Evolutionary conservation across 345 rosid species (phyloP), one percentile per base, ranked within the genome.

Genomic region (Hevea brasiliensis): DNA sequence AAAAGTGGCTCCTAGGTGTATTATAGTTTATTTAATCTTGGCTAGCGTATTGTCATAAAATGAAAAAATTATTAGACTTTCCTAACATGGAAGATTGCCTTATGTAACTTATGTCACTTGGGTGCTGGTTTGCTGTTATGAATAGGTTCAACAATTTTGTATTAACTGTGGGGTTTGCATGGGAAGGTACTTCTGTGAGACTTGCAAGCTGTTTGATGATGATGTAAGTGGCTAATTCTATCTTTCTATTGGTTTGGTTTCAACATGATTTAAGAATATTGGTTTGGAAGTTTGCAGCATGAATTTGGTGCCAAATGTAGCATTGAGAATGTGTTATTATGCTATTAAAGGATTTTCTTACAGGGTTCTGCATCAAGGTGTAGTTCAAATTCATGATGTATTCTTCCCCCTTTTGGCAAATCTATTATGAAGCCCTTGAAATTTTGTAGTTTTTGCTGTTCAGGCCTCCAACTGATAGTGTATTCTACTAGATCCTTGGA

Each of bases 131-230:
- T 65, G 54, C 6, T 87, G 40, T 69, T 81, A 58, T 64, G 20
- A 23, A 27, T 79, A 93, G 98, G 96, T 83, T 71, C 84, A 74
- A 42, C 93, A 91, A 80, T 80, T 67, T 48, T 93, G 98, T 71
- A 76, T 79, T 15, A 81, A 85, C 68, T 93, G 98, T 59, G 94
- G 98, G 50, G 91, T 93, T 9, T 91, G 96, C 71, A 93, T 93
- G 98, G 95, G 88, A 35, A 87, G 85, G 71, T 93, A 91, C 81
- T 91, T 85, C 75, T 93, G 98, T 23, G 53, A 80, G 81, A 69
- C 74, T 8, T 93, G 98, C 88, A 93, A 88, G 81, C 85, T 93
- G 78, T 93, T 80, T 68, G 97, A 91, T 74, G 98, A 93, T 68
- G 97, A 93, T 77, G 98, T 91, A 77, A 87, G 97, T 82, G 55